Percentiles rank a stretch among this genome's conserved stretches.
Evolutionary conservation across 2,329 filamentous ascomycete species (phyloP).

Genomic region (Xylaria sp.): DNA sequence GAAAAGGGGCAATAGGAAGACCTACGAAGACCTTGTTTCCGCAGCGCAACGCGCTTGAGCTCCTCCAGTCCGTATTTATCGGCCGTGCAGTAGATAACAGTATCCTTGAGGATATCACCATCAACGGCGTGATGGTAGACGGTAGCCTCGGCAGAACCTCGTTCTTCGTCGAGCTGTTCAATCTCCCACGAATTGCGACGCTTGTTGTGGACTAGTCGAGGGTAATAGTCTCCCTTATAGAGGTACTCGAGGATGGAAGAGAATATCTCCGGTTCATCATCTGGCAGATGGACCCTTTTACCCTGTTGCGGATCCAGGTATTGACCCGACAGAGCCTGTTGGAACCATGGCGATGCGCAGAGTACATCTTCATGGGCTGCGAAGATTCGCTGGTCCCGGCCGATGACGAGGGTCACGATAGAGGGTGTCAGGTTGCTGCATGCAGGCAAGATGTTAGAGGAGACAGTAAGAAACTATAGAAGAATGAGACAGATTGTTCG

Average conservation of each 20-base stretch:
- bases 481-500: conserved; percentile 39
- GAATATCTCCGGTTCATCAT: conserved; percentile 91
- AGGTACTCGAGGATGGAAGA: conserved; percentile 90
- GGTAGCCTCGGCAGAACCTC: conserved; percentile 68
- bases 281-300: conserved; percentile 81
- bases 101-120: conserved; percentile 83
- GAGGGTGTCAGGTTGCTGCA: conserved; percentile 69
- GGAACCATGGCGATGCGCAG: conserved; percentile 81
- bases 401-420: conserved; percentile 83
- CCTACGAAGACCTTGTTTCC: conserved; percentile 87
- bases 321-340: conserved; percentile 69
- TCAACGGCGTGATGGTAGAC: conserved; percentile 74
- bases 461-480: background rate
- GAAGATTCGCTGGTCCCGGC: conserved; percentile 86
- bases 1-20: conserved; percentile 32
- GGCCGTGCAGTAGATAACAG: conserved; percentile 89
- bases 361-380: conserved; percentile 91
- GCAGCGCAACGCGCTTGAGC: conserved; percentile 83
- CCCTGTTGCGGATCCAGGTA: conserved; percentile 66
- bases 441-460: conserved; percentile 29
- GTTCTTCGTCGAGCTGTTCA: conserved; percentile 67
- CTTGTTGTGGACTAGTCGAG: conserved; percentile 84
- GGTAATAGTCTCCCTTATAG: conserved; percentile 94
- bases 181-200: conserved; percentile 82
- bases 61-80: conserved; percentile 86